Base-by-base conservation (phyloP, 208 protist genomes). In the Herpetomonas tarakana region DNA sequence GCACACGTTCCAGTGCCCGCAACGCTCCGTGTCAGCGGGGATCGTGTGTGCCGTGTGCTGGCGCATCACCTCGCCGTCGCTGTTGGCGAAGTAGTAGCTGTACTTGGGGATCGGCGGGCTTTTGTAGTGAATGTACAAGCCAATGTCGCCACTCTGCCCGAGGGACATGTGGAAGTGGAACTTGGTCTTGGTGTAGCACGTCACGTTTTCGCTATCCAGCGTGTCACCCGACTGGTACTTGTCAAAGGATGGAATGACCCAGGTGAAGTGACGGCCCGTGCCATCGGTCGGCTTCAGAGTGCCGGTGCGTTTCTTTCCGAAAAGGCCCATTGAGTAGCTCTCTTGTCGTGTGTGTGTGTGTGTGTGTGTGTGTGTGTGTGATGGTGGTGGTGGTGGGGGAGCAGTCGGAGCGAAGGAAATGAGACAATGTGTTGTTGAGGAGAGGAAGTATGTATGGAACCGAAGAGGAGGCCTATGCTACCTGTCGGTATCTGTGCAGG, bases 1-100 rank as follows among this genome's bases (percentile, higher is more conserved):
- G 68, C 82, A 89, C 50, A 92, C 81, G 57, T 91, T 91, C 78
- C 84, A 91, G 65, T 96, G 87, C 4, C 90, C 90, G 65, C 90
- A 96, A 2, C 90, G 83, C 68, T 94, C 76, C 30, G 81, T 73
- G n/a, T 81, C 68, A 0, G 50, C 45, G 2, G 86, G 87, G 50
- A 94, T 91, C 1, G 83, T 91, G 73, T 96, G 85, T 0, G 90
- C 90, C 16, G 90, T 96, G 65, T 96, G 87, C 71, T 94, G 87
- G 4, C 87, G 76, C 84, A 92, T 87, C 31, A 77, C 46, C 50
- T 85, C 61, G 3, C 72, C 66, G 29, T 75, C 55, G 2, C 52
- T 69, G 65, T 94, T 94, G 24, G 66, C 52, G 44, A 94, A 89
- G 71, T 83, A 83, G 76, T 93, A 96, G 30, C 82, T 87, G 76